Conservation (phyloP, 306 rosid species). For the Crotalaria pallida region DNA sequence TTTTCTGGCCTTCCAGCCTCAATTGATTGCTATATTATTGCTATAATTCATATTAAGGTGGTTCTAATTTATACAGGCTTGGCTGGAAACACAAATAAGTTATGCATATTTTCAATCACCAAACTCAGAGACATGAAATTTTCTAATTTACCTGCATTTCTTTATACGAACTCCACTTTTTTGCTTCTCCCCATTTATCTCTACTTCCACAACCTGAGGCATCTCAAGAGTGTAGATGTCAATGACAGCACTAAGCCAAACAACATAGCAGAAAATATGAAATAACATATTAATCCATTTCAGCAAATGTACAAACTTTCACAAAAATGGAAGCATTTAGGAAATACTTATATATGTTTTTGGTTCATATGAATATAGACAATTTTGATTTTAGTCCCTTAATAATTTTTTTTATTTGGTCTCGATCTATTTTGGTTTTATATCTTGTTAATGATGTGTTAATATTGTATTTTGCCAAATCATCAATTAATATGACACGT, state of each 20-base stretch:
- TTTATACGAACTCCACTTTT: slow-evolving; percentile 88
- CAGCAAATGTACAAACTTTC: background rate
- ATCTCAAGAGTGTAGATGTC: slow-evolving; percentile 19
- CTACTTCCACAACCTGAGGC: slow-evolving; percentile 81
- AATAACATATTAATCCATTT: background rate
- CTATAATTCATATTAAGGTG: background rate
- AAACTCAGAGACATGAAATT: slow-evolving; percentile 1
- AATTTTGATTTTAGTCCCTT: too few species aligned
- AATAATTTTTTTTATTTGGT: too few species aligned
- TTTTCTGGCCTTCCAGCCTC: background rate
- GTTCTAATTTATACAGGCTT: background rate
- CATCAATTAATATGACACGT: too few species aligned
- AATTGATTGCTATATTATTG: background rate
- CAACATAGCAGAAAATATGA: background rate
- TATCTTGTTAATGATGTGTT: too few species aligned
- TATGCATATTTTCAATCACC: background rate
- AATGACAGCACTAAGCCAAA: slow-evolving; percentile 9
- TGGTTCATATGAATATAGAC: too few species aligned
- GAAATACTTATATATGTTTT: too few species aligned
- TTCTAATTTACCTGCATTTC: slow-evolving; percentile 84
- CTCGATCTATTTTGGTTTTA: too few species aligned
- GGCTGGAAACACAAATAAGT: background rate
- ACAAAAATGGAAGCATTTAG: background rate
- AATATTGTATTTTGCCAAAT: too few species aligned
- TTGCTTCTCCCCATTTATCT: slow-evolving; percentile 81